These are phyloP conservation scores for Boletus sp. DNA, from an alignment of 1,284 basidiomycete species.

Conservation along the genomic window DNA sequence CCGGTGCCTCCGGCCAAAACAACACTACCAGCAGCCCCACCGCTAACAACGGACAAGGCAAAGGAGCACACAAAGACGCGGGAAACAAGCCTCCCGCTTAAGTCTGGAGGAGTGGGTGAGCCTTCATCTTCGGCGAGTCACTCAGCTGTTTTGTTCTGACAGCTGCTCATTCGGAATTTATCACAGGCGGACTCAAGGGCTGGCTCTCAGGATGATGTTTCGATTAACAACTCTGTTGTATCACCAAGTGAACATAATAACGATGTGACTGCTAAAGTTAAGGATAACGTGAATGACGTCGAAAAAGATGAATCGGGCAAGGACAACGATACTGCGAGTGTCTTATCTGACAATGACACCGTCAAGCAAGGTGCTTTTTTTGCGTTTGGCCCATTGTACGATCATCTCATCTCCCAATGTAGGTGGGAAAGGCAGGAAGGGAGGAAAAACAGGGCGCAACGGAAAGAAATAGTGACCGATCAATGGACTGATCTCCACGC, in stretches of 20 bases:
- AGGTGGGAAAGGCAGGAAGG: constrained; percentile 4
- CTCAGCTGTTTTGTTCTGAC: constrained; percentile 26
- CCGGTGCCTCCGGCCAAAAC: neutral
- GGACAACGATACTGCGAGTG: constrained; percentile 20
- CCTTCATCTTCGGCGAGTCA: constrained; percentile 31
- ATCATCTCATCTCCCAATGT: constrained; percentile 11
- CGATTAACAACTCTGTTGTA: constrained; percentile 28
- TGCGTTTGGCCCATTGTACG: neutral
- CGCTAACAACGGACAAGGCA: constrained; percentile 8
- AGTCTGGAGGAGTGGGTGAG: constrained; percentile 30
- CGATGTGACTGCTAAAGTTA: constrained; percentile 23
- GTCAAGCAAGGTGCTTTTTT: constrained; percentile 16
- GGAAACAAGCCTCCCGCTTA: neutral
- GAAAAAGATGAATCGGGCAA: constrained; percentile 29
- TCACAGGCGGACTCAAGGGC: constrained; percentile 16
- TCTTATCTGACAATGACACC: constrained; percentile 19
- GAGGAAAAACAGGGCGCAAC: neutral
- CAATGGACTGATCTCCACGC: constrained; percentile 1
- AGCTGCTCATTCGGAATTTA: constrained; percentile 25
- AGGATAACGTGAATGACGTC: constrained; percentile 24
- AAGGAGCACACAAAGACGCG: neutral
- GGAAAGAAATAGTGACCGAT: neutral
- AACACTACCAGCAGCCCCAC: neutral
- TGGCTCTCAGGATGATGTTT: constrained; percentile 12
- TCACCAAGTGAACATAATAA: constrained; percentile 21